These are phyloP conservation scores for Apiospora rasikravindrae DNA, from an alignment of 2,329 filamentous ascomycete species.

Conservation along the genomic window DNA sequence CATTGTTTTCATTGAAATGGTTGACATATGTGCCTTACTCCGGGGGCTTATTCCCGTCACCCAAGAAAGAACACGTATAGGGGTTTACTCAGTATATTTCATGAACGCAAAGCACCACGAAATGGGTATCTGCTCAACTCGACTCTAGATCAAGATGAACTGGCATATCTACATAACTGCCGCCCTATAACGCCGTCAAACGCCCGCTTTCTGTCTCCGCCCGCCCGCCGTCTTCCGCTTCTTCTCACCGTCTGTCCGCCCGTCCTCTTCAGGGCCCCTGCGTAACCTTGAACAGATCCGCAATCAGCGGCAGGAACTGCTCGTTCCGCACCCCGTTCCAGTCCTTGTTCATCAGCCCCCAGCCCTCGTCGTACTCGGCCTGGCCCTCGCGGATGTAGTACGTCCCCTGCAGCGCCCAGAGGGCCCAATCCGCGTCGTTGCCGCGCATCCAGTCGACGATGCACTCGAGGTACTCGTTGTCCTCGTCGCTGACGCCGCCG, in stretches of 20 bases:
- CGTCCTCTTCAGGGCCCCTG: conserved; percentile 42
- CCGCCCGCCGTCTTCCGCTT: neutral
- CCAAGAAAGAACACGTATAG: neutral
- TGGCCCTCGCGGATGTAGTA: conserved; percentile 61
- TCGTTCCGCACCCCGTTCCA: conserved; percentile 49
- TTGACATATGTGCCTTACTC: no score
- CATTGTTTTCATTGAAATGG: neutral
- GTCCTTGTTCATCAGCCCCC: conserved; percentile 52
- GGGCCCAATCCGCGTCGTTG: conserved; percentile 65
- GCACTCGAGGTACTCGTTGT: conserved; percentile 56
- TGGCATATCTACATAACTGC: neutral
- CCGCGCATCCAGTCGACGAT: conserved; percentile 56
- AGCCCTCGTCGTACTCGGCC: conserved; percentile 58
- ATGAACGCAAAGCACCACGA: no score
- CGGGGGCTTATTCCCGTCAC: no score
- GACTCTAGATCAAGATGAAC: neutral
- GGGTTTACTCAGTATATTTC: neutral
- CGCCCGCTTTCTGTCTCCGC: no score
- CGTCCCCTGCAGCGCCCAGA: conserved; percentile 63
- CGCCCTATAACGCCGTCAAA: no score
- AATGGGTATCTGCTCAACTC: no score
- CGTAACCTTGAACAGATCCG: conserved; percentile 45
- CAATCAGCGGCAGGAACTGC: conserved; percentile 40
- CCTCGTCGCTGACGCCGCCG: conserved; percentile 51
- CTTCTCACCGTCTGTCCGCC: neutral